Evolutionary conservation across 2,329 filamentous ascomycete species (phyloP).

Genomic region (Ilyonectria sp.): DNA sequence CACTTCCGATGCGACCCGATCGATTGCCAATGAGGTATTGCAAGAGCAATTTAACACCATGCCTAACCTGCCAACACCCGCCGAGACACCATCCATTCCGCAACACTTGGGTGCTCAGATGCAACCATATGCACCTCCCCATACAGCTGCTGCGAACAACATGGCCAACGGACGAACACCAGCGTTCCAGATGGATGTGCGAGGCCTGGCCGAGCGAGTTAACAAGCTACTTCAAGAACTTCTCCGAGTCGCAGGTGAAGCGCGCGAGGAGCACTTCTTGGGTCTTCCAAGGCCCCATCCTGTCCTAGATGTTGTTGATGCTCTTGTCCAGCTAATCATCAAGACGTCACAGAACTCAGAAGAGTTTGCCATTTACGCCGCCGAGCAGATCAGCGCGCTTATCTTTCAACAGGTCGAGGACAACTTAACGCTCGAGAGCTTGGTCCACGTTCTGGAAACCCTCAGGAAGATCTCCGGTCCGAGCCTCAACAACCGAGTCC

Average conservation of each 20-base stretch:
- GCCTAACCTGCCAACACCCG: conserved; percentile 71
- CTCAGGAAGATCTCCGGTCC: conserved; percentile 72
- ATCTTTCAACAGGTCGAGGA: conserved; percentile 71
- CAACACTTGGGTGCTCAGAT: conserved; percentile 64
- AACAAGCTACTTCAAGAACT: conserved; percentile 73
- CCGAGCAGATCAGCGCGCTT: conserved; percentile 71
- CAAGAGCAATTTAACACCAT: conserved; percentile 73
- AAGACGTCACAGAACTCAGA: conserved; percentile 74
- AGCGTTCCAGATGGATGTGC: conserved; percentile 66
- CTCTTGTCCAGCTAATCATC: conserved; percentile 74
- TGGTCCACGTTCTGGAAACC: conserved; percentile 74
- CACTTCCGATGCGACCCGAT: conserved; percentile 72
- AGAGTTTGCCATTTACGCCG: conserved; percentile 71
- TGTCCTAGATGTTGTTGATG: conserved; percentile 75
- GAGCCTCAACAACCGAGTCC: conserved; percentile 68
- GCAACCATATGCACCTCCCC: conserved; percentile 69
- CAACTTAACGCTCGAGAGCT: conserved; percentile 71
- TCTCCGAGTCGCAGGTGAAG: conserved; percentile 66
- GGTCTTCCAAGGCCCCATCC: conserved; percentile 72
- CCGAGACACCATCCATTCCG: conserved; percentile 71
- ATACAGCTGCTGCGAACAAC: conserved; percentile 54
- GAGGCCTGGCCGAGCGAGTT: conserved; percentile 68
- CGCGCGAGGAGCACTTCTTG: conserved; percentile 71
- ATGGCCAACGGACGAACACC: conserved; percentile 67
- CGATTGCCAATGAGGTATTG: conserved; percentile 75